phyloP scores from a whole-genome alignment of 2,329 filamentous ascomycete species.

The Fusarium keratoplasticum region DNA sequence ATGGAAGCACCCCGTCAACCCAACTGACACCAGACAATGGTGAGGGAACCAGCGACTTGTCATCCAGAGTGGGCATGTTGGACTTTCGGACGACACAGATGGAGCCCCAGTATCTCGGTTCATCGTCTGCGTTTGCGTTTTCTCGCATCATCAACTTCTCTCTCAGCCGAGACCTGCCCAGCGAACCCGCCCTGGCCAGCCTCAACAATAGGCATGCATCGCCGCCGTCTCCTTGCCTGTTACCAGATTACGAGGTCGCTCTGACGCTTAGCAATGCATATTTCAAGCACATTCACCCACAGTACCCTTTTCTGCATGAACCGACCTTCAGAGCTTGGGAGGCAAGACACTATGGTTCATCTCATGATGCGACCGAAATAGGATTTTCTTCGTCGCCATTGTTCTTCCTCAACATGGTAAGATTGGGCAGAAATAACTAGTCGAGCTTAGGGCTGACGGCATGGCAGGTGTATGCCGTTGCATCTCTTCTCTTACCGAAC shows the following conservation, averaged over 20 bases:
- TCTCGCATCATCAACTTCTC: conserved; percentile 38
- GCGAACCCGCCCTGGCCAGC: background rate
- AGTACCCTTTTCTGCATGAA: conserved; percentile 53
- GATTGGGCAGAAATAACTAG: fast-evolving
- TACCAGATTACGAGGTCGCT: conserved; percentile 14
- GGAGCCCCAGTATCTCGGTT: conserved; percentile 45
- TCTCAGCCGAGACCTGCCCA: conserved; percentile 6
- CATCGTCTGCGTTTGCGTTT: conserved; percentile 47
- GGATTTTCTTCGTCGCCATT: background rate
- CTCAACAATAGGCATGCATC: background rate
- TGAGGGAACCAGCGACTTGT: conserved; percentile 11
- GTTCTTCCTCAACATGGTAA: conserved; percentile 27
- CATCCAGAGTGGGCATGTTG: conserved; percentile 35
- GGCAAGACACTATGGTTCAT: conserved; percentile 29
- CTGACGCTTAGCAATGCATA: conserved; percentile 45
- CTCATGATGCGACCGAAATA: background rate
- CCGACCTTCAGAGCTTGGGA: conserved; percentile 50
- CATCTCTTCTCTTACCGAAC: conserved; percentile 12
- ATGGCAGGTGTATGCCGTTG: conserved; percentile 32
- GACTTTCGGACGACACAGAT: conserved; percentile 24
- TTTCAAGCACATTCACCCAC: conserved; percentile 52
- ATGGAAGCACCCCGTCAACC: background rate
- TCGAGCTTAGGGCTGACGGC: too few species aligned
- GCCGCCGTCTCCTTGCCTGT: conserved; percentile 5
- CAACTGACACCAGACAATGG: background rate